Conservation (phyloP, 176 grass and related monocot genomes). For the Triticum dicoccoides region DNA sequence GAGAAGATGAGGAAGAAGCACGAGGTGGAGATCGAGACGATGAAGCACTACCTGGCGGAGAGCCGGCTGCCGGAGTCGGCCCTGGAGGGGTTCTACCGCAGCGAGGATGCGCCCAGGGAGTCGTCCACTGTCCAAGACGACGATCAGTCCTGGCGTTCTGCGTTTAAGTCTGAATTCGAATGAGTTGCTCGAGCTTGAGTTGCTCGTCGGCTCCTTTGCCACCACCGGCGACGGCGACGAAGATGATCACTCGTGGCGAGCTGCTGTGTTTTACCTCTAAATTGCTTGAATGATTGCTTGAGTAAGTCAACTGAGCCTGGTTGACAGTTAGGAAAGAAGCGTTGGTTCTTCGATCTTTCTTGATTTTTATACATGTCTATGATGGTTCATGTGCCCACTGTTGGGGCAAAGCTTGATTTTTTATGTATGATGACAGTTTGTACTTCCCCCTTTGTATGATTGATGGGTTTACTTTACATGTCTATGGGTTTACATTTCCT, state of each 20-base stretch:
- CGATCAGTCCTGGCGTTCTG: slow-evolving; percentile 81
- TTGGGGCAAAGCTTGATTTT: not conserved
- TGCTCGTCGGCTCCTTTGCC: slow-evolving; percentile 29
- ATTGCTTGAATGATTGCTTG: slow-evolving; percentile 39
- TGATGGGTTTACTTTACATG: not conserved
- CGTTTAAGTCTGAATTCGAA: slow-evolving; percentile 64
- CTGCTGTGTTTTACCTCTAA: slow-evolving; percentile 70
- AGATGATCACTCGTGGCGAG: slow-evolving; percentile 75
- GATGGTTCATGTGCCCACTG: slow-evolving; percentile 3
- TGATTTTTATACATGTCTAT: not conserved
- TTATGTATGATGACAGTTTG: slow-evolving; percentile 23
- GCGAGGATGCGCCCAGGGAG: not conserved
- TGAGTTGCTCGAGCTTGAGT: slow-evolving; percentile 20
- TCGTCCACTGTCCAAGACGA: slow-evolving; percentile 24
- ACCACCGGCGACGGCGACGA: not conserved
- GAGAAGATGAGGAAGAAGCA: slow-evolving; percentile 92
- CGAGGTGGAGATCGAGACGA: slow-evolving; percentile 75
- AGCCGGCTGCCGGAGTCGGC: slow-evolving; percentile 90
- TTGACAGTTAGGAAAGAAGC: slow-evolving; percentile 26
- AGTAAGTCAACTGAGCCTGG: slow-evolving; percentile 41
- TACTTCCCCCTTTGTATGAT: not conserved
- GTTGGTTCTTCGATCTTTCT: not conserved
- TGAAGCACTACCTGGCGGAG: slow-evolving; percentile 92
- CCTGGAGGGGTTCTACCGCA: slow-evolving; percentile 53
- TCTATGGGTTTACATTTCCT: not conserved